phyloP scores from a whole-genome alignment of 2,329 filamentous ascomycete species.

The Coniochaeta ligniaria region DNA sequence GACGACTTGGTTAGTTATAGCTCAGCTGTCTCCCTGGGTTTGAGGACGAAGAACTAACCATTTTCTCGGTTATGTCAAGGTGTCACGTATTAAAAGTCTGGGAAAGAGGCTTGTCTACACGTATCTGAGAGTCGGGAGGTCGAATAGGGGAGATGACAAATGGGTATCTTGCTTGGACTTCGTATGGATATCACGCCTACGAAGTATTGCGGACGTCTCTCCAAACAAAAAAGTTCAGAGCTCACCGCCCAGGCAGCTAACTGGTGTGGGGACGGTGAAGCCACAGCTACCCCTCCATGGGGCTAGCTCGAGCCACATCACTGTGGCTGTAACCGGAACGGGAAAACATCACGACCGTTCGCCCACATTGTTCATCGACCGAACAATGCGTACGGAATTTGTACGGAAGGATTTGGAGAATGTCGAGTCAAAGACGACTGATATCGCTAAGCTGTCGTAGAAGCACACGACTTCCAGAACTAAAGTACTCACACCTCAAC shows the following conservation, averaged over 20 bases:
- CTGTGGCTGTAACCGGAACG: background rate
- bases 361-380: background rate
- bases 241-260: background rate
- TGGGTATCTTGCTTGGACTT: background rate
- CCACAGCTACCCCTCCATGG: background rate
- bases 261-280: background rate
- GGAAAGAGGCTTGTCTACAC: background rate
- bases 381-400: background rate
- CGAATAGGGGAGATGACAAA: background rate
- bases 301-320: background rate
- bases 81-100: background rate
- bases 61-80: background rate
- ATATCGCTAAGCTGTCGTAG: background rate
- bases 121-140: background rate
- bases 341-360: background rate
- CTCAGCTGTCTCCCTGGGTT: background rate
- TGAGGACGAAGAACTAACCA: background rate
- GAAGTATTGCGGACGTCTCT: background rate
- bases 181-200: background rate
- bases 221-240: background rate
- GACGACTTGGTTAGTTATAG: conserved; percentile 1
- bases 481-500: too few relatives aligned
- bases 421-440: background rate
- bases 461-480: background rate
- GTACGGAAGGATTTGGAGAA: background rate